Evolutionary conservation across 768 basidiomycete genomes (phyloP).

Genomic region (Russula abietina): DNA sequence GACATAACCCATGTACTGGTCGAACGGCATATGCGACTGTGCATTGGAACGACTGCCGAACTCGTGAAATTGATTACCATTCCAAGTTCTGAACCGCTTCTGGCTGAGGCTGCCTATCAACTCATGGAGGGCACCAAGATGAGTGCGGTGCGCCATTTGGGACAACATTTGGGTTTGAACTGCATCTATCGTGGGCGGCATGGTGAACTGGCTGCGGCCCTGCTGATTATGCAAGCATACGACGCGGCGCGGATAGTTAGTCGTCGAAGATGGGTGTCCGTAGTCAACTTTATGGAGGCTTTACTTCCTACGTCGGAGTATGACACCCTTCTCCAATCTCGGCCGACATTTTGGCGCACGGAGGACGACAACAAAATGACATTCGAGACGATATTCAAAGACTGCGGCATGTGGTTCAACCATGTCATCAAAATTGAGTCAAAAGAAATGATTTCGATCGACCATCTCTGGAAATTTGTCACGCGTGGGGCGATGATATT

Average conservation of each 20-base stretch:
- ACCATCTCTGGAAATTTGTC: too few relatives aligned
- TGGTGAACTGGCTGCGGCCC: neutral
- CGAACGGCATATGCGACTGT: conserved; percentile 1
- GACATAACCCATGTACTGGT: neutral
- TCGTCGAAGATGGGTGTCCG: too few relatives aligned
- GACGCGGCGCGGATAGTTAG: neutral
- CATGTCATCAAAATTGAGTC: too few relatives aligned
- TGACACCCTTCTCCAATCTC: too few relatives aligned
- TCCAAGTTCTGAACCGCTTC: neutral
- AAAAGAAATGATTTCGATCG: too few relatives aligned
- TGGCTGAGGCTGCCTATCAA: neutral
- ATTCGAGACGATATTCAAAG: neutral
- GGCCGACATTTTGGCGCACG: too few relatives aligned
- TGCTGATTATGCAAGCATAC: neutral
- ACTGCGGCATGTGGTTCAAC: too few relatives aligned
- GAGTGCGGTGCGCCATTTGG: neutral
- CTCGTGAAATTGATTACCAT: neutral
- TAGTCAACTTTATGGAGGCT: too few relatives aligned
- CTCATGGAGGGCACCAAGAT: neutral
- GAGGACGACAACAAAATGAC: neutral
- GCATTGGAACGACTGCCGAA: neutral
- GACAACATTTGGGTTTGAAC: neutral
- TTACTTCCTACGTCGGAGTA: too few relatives aligned
- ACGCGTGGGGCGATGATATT: neutral
- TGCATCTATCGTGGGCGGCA: neutral